Base-by-base conservation (phyloP, 768 basidiomycete species). In the Porphyrellus cyaneotinctus region DNA sequence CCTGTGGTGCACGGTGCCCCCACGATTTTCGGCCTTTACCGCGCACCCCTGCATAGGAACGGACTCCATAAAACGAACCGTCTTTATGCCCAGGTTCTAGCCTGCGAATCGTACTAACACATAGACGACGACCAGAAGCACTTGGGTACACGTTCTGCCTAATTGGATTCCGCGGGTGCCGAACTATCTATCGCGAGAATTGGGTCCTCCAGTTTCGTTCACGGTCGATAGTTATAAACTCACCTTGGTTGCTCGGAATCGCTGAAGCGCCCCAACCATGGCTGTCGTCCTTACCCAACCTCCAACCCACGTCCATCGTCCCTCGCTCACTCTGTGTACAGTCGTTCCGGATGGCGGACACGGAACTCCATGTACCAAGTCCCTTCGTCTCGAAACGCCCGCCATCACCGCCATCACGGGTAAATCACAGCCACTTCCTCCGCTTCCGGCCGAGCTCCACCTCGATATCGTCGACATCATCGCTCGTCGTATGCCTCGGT, bases 371-470 rank as follows among this genome's bases (percentile, higher is more conserved):
- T 22, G 20, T 43, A 6, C 38, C 31, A 24, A 30, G 7, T 28
- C 39, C 4, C 28, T 32, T 18, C 43, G n/a, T 41, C 22, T 22
- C 15, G 54, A 39, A 22, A 28, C 31, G 20, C 37, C 45, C 2
- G 45, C 44, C 22, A 13, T 47, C 38, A 44, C 52, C 23, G 14
- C 59, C 51, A 37, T 39, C 32, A 26, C 45, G 15, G 23, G 32
- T 10, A 49, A 51, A 56, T 48, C 52, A 47, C 56, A 43, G 4
- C 10, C 43, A 4, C 54, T 43, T 47, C 62, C 61, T 30, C 52
- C 59, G 17, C 58, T 68, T 31, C 67, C 67, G 15, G 57, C 65
- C 22, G 69, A 70, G 52, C 56, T 68, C 33, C 64, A 70, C 28
- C 60, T 70, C 36, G 57, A 61, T 33, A 61, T 68, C 51, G 65